phyloP scores from a whole-genome alignment of 768 basidiomycete genomes.

The Panus rudis region DNA sequence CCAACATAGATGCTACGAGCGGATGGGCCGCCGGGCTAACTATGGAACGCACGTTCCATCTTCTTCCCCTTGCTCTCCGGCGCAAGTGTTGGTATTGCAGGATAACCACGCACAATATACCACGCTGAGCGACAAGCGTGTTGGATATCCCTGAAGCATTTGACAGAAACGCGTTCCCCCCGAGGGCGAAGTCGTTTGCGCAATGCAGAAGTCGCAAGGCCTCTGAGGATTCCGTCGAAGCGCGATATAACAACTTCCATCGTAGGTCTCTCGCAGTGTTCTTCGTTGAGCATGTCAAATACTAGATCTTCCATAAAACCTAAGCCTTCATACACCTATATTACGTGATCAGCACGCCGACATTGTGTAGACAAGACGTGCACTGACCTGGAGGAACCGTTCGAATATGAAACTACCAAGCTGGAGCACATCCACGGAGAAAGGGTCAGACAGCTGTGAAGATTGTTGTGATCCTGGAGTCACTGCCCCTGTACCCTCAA shows the following conservation, averaged over 20 bases:
- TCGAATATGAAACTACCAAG: slow-evolving; percentile 26
- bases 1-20: too few relatives aligned
- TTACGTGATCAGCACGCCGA: background rate
- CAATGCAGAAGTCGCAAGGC: too few relatives aligned
- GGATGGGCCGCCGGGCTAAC: too few relatives aligned
- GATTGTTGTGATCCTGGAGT: slow-evolving; percentile 17
- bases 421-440: slow-evolving; percentile 28
- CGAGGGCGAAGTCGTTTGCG: too few relatives aligned
- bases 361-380: background rate
- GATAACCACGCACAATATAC: too few relatives aligned
- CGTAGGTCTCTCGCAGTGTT: slow-evolving; percentile 25
- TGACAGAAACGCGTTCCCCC: too few relatives aligned
- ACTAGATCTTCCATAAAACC: slow-evolving; percentile 27
- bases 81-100: too few relatives aligned
- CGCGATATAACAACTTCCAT: slow-evolving; percentile 25
- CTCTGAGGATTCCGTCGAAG: slow-evolving; percentile 17
- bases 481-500: slow-evolving; percentile 12
- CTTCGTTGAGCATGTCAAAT: slow-evolving; percentile 25
- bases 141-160: too few relatives aligned
- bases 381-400: slow-evolving; percentile 21
- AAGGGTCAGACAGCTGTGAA: slow-evolving; percentile 19
- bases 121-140: too few relatives aligned
- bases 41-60: too few relatives aligned
- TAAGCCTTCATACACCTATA: slow-evolving; percentile 17
- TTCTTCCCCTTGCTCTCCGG: too few relatives aligned